phyloP scores from a whole-genome alignment of 148 eudicot species.

The Salicornia ramosissima region DNA sequence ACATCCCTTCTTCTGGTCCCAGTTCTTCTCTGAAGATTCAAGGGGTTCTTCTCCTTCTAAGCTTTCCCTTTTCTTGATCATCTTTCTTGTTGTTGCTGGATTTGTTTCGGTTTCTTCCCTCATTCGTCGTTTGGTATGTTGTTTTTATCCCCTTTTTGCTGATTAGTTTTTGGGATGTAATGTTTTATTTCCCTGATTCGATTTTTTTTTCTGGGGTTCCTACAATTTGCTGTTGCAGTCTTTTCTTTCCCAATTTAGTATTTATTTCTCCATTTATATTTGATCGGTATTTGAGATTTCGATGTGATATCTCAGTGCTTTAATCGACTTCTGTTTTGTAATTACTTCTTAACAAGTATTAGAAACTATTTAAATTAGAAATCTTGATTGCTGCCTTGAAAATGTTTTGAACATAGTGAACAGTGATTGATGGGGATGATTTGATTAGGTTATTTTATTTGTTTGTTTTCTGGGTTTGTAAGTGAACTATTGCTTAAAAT shows the following conservation, averaged over 20 bases:
- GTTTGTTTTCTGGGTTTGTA: no score
- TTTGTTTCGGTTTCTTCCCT: conserved; percentile 52
- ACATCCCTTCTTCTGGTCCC: conserved; percentile 35
- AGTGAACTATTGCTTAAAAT: no score
- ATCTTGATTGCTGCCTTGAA: background rate
- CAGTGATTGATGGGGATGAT: background rate
- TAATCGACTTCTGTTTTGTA: background rate
- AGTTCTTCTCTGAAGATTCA: conserved; percentile 37
- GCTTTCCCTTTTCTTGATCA: conserved; percentile 47
- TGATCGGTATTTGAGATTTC: conserved; percentile 3
- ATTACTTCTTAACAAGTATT: background rate
- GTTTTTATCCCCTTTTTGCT: background rate
- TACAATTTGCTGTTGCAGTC: background rate
- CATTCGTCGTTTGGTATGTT: conserved; percentile 58
- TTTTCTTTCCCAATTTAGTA: background rate
- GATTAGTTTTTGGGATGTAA: background rate
- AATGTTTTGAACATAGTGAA: no score
- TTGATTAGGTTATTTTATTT: no score
- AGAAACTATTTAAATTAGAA: background rate
- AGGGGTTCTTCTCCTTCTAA: conserved; percentile 47
- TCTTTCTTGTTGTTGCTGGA: conserved; percentile 42
- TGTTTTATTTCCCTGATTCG: background rate
- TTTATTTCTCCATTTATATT: background rate
- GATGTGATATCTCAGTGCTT: background rate
- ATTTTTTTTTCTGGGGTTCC: conserved; percentile 10